phyloP scores from a whole-genome alignment of 805 yeast genomes.

The Pichia insulana region DNA sequence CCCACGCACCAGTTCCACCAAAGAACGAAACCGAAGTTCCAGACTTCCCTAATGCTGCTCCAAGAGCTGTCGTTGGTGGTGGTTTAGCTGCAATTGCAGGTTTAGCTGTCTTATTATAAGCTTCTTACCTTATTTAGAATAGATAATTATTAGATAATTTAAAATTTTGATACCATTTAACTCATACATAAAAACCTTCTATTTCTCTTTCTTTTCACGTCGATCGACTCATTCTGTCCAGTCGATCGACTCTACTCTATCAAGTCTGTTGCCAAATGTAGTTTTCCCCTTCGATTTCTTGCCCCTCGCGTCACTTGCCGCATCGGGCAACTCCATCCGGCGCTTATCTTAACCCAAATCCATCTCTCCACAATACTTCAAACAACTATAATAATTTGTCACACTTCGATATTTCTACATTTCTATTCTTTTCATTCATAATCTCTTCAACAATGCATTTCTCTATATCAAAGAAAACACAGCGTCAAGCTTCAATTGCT shows the following conservation, averaged over 20 bases:
- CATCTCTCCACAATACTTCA: no score
- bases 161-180: not conserved
- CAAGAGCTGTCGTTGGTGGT: conserved; percentile 18
- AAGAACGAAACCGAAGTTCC: conserved; percentile 10
- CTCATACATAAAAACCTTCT: no score
- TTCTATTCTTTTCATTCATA: not conserved
- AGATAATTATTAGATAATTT: no score
- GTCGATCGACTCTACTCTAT: not conserved
- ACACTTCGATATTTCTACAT: no score
- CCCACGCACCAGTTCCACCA: conserved; percentile 10
- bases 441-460: conserved; percentile 1
- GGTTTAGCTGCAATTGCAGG: conserved; percentile 25
- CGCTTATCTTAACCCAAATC: no score
- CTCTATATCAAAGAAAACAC: conserved; percentile 11
- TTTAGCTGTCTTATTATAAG: conserved; percentile 23
- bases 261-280: no score
- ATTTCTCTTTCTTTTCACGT: no score
- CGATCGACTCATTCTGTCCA: no score
- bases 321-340: not conserved
- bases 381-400: no score
- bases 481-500: conserved; percentile 27
- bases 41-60: conserved; percentile 18
- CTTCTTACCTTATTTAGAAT: not conserved
- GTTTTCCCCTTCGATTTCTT: not conserved
- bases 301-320: not conserved